These are phyloP conservation scores for Saposhnikovia divaricata DNA, from an alignment of 129 eudicot genomes.

Conservation along the genomic window DNA sequence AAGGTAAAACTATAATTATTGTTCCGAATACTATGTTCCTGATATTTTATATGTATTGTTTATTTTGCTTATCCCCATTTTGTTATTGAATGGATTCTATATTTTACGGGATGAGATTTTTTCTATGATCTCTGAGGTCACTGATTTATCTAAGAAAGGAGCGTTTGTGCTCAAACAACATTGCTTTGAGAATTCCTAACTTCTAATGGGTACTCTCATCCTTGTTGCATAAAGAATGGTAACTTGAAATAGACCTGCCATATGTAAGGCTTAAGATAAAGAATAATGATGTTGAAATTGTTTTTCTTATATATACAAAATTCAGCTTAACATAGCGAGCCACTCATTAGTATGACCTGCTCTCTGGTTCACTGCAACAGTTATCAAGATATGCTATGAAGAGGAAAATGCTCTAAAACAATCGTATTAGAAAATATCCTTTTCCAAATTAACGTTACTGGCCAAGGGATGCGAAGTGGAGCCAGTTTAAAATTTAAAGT, in stretches of 20 bases:
- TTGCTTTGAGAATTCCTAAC: background rate
- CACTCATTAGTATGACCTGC: background rate
- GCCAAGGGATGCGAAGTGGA: background rate
- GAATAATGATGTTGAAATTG: background rate
- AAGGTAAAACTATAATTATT: constrained; percentile 39
- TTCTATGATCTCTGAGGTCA: background rate
- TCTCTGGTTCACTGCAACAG: background rate
- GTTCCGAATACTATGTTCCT: background rate
- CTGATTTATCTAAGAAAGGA: background rate
- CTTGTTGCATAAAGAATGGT: background rate
- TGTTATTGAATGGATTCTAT: background rate
- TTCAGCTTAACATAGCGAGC: background rate
- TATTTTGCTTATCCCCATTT: background rate
- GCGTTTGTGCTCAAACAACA: background rate
- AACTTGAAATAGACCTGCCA: background rate
- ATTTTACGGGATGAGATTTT: background rate
- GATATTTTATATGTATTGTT: background rate
- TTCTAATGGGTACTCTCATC: background rate
- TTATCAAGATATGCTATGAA: background rate
- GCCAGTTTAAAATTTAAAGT: background rate
- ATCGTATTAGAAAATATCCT: too few relatives aligned
- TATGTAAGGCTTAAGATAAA: background rate
- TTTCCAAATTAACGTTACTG: background rate
- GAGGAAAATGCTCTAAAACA: background rate
- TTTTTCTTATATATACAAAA: too few relatives aligned